These are phyloP conservation scores for Stephanodiscus triporus DNA, from an alignment of 108 stramenopile genomes.

Conservation along the genomic window DNA sequence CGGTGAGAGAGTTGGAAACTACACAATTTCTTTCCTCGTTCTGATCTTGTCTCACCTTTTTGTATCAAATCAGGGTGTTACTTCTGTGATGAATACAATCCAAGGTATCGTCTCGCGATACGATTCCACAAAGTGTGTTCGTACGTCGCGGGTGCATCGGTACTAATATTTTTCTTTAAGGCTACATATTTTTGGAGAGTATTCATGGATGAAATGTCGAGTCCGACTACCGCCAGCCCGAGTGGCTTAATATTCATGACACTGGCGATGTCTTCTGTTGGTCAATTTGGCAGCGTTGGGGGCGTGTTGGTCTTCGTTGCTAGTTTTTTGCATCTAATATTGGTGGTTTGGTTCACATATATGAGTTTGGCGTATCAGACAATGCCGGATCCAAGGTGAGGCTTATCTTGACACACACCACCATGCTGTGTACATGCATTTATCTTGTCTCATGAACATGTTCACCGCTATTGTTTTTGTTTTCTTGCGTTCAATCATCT, in stretches of 20 bases:
- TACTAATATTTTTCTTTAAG: constrained; percentile 58
- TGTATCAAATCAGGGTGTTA: constrained; percentile 32
- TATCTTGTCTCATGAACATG: background rate
- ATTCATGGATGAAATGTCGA: constrained; percentile 78
- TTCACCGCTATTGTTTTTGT: background rate
- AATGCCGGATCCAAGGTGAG: constrained; percentile 62
- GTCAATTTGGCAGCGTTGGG: constrained; percentile 60
- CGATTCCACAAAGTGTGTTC: constrained; percentile 67
- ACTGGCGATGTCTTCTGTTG: constrained; percentile 70
- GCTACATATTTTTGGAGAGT: constrained; percentile 55
- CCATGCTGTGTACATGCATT: background rate
- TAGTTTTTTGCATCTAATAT: constrained; percentile 59
- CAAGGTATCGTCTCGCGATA: constrained; percentile 43
- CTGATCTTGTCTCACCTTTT: background rate
- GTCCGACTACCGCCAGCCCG: constrained; percentile 77
- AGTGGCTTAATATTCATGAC: constrained; percentile 82
- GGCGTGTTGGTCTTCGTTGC: constrained; percentile 64
- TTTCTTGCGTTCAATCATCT: constrained; percentile 12
- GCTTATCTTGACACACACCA: background rate
- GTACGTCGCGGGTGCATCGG: constrained; percentile 54
- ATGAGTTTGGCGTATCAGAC: constrained; percentile 79
- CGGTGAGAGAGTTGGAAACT: constrained; percentile 12
- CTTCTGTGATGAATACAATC: constrained; percentile 46
- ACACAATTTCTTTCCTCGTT: background rate
- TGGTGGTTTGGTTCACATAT: constrained; percentile 80